A percentile compares a stretch with the other conserved stretches of the same genome.
Evolutionary conservation across 140 eudicot genomes (phyloP).

Genomic region (Eryngium alpinum): DNA sequence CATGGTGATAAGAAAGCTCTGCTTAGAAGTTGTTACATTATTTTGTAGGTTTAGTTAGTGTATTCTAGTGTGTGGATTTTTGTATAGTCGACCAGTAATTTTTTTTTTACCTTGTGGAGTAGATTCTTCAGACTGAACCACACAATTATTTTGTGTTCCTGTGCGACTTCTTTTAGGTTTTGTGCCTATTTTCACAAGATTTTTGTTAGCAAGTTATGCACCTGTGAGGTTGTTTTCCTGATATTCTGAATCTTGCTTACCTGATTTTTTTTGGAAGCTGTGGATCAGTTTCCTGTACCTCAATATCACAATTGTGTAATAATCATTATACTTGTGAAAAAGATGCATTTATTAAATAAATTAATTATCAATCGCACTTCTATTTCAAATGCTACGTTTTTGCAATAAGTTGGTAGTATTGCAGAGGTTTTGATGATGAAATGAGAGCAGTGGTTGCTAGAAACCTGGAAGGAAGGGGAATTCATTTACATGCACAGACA

Average conservation of each 20-base stretch:
- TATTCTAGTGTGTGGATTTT: too few species aligned
- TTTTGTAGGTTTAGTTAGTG: too few species aligned
- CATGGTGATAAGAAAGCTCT: not conserved
- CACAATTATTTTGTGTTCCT: too few species aligned
- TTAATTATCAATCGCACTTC: not conserved
- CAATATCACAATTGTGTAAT: not conserved
- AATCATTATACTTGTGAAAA: not conserved
- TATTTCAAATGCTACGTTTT: not conserved
- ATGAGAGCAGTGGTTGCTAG: slow-evolving; percentile 96
- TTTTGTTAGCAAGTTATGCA: not conserved
- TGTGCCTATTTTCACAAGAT: not conserved
- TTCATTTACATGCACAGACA: slow-evolving; percentile 72
- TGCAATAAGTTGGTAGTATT: not conserved
- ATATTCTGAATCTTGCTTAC: not conserved
- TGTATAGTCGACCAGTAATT: too few species aligned
- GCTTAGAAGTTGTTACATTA: not conserved
- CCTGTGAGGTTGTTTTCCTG: not conserved
- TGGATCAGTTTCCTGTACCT: not conserved
- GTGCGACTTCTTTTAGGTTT: too few species aligned
- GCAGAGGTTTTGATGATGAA: slow-evolving; percentile 99
- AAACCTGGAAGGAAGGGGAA: slow-evolving; percentile 95
- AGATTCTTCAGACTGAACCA: too few species aligned
- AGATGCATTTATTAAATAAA: not conserved
- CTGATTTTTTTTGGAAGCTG: not conserved
- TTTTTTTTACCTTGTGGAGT: too few species aligned